phyloP scores from a whole-genome alignment of 768 basidiomycete species.

The Rhizopogon rudus region DNA sequence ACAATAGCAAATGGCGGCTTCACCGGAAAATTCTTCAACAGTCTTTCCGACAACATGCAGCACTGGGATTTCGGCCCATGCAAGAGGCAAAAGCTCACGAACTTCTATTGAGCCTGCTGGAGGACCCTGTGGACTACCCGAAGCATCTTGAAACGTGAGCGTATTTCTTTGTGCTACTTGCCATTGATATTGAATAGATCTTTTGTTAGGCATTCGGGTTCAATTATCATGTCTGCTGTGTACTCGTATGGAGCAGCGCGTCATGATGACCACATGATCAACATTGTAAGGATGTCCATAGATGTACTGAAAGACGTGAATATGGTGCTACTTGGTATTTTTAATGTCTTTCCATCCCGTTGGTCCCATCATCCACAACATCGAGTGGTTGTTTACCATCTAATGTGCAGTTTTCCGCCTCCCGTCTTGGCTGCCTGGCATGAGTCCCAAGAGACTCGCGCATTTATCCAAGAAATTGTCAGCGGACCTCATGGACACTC shows the following conservation, averaged over 20 bases:
- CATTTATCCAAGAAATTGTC: background rate
- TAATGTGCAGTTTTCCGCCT: slow-evolving; percentile 1
- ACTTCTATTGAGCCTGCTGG: background rate
- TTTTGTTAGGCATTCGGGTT: background rate
- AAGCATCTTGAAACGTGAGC: background rate
- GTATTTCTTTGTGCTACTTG: background rate
- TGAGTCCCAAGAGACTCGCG: background rate
- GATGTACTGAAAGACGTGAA: background rate
- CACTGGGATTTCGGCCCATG: background rate
- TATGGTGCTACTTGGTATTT: slow-evolving; percentile 1
- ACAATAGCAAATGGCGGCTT: slow-evolving; percentile 11
- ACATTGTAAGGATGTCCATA: background rate
- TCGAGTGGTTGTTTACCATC: background rate
- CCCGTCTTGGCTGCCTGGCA: slow-evolving; percentile 6
- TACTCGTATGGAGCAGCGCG: background rate
- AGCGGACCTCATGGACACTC: background rate
- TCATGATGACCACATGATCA: background rate
- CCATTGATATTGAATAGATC: background rate
- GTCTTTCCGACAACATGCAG: slow-evolving; percentile 3
- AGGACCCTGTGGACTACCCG: background rate
- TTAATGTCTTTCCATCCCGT: slow-evolving; percentile 5
- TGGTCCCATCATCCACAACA: background rate
- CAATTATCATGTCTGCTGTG: slow-evolving; percentile 4
- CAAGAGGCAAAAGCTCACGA: background rate
- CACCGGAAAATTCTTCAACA: slow-evolving; percentile 11